phyloP scores from a whole-genome alignment of 1,139 yeast genomes.

The Kodamaea arcana region DNA sequence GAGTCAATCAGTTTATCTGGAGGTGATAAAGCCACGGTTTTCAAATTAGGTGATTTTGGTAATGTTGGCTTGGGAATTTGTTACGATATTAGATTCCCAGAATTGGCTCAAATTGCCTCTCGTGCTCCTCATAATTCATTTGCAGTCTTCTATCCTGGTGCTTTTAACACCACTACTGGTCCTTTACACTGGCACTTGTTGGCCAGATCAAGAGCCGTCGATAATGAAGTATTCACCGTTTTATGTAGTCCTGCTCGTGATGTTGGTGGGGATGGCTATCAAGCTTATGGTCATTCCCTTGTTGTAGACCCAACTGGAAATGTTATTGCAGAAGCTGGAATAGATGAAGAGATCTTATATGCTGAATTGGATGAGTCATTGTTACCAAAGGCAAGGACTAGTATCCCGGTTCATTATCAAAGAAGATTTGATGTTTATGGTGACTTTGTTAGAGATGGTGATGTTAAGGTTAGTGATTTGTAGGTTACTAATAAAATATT shows the following conservation, averaged over 20 bases:
- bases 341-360: constrained; percentile 73
- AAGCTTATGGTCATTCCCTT: constrained; percentile 89
- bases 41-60: constrained; percentile 66
- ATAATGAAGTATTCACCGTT: constrained; percentile 76
- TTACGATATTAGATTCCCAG: constrained; percentile 91
- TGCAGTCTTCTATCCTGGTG: constrained; percentile 93
- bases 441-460: constrained; percentile 51
- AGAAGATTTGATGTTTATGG: constrained; percentile 83
- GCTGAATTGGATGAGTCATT: constrained; percentile 71
- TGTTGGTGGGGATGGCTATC: constrained; percentile 60
- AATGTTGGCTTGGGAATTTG: constrained; percentile 87
- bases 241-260: constrained; percentile 90
- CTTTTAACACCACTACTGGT: constrained; percentile 93
- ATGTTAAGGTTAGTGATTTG: constrained; percentile 37
- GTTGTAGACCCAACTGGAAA: constrained; percentile 86
- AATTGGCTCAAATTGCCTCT: constrained; percentile 76
- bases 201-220: constrained; percentile 84
- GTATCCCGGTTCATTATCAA: constrained; percentile 76
- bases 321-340: constrained; percentile 77
- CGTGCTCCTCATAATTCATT: constrained; percentile 66
- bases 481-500: constrained; percentile 9
- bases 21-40: constrained; percentile 77
- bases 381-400: constrained; percentile 57
- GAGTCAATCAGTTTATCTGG: constrained; percentile 74
- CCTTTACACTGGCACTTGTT: constrained; percentile 91